Base-by-base conservation (phyloP, 352 stramenopile genomes). In the Phytophthora pluvialis region DNA sequence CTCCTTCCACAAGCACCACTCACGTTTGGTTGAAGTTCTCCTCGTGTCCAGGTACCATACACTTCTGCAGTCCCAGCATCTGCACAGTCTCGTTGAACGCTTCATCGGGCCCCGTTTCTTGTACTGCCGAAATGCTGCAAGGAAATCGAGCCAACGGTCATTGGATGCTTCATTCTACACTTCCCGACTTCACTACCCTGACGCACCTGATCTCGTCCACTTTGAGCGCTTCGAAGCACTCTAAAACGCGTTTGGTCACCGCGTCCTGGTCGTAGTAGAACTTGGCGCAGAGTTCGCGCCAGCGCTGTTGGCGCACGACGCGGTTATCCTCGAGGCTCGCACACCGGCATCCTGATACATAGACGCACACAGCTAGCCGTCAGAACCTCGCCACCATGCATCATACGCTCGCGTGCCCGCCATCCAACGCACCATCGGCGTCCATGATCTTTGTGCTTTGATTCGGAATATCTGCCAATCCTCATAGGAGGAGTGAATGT, bases 251-350 rank as follows among this genome's bases (percentile, higher is more conserved):
- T 70, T 90, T 86, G 35, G 86, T 81, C 35, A 60, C 31, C 5
- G 65, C 59, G 53, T 91, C 80, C 35, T 86, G 67, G 3, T 81
- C 51, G 43, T 86, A 91, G 58, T 88, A 94, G 53, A 89, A 92
- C 29, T 72, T 67, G 36, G 68, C 60, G 53, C 86, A 94, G 9
- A 89, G 48, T 46, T 84, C 65, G 15, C 79, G 76, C 83, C 84
- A 94, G 12, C 52, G 66, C 62, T 80, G 58, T 10, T 77, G 64
- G 6, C 81, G 71, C 43, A 59, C 55, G 3, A 71, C 38, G n/a
- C 60, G 47, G 25, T 75, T 72, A 3, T 39, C 47, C 13, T 64
- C 56, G 1, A 82, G 45, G 31, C 33, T 66, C 26, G 66, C 58
- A 59, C 83, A 91, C 21, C 54, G 46, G 26, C 83, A 91, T 11